These are phyloP conservation scores for Colletotrichum nymphaeae DNA, from an alignment of 2,329 filamentous ascomycete species.

Conservation along the genomic window DNA sequence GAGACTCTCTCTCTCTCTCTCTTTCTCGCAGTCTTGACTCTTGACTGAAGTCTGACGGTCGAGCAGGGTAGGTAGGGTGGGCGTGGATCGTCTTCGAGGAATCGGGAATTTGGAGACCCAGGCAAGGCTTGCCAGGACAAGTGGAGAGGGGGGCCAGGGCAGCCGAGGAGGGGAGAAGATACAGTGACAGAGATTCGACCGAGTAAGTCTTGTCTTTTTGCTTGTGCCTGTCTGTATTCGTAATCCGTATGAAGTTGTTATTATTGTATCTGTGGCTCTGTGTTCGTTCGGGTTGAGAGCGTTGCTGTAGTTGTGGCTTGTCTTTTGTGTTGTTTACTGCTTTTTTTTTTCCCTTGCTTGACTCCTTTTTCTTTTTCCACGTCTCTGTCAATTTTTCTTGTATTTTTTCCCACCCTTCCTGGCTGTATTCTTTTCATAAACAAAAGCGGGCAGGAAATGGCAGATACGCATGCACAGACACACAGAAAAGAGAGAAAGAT, in stretches of 20 bases:
- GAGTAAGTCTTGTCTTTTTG: neutral
- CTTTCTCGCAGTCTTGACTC: neutral
- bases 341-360: neutral
- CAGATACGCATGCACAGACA: neutral
- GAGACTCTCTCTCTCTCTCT: neutral
- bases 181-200: neutral
- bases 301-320: neutral
- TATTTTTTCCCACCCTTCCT: neutral
- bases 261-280: neutral
- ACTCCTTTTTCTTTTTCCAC: neutral
- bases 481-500: neutral
- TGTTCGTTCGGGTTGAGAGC: too few species aligned
- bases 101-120: neutral
- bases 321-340: neutral
- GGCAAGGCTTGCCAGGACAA: constrained; percentile 49
- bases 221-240: neutral
- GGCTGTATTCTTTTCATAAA: neutral
- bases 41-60: neutral
- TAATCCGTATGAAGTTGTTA: too few species aligned
- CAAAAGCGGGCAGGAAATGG: neutral
- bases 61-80: neutral
- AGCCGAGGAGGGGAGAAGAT: constrained; percentile 53
- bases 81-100: neutral
- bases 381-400: neutral
- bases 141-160: constrained; percentile 67